Evolutionary conservation across 768 basidiomycete genomes (phyloP).

Genomic region (Lentinus brumalis): DNA sequence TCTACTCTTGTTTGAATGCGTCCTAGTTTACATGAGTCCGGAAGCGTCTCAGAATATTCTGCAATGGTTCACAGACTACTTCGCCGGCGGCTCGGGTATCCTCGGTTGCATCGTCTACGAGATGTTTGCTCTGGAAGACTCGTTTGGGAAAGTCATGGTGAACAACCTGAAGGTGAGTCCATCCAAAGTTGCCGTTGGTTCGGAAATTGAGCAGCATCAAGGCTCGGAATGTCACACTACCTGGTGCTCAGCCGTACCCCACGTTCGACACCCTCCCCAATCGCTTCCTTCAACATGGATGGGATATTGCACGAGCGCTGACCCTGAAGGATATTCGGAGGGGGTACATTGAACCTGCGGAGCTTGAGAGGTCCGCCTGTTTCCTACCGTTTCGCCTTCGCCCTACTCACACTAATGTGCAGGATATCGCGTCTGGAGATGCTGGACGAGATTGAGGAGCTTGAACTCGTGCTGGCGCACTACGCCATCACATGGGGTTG

Average conservation of each 20-base stretch:
- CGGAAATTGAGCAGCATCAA: conserved; percentile 30
- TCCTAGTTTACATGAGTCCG: conserved; percentile 84
- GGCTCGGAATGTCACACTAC: conserved; percentile 73
- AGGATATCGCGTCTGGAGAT: conserved; percentile 83
- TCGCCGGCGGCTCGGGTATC: conserved; percentile 34
- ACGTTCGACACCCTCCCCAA: conserved; percentile 54
- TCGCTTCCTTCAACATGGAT: conserved; percentile 63
- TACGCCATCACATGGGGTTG: conserved; percentile 88
- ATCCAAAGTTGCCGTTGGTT: too few relatives aligned
- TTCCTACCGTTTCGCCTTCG: too few relatives aligned
- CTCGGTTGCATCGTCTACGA: conserved; percentile 80
- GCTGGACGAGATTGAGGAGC: conserved; percentile 93
- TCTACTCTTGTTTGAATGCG: conserved; percentile 89
- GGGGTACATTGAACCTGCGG: conserved; percentile 46
- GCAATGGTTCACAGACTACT: conserved; percentile 70
- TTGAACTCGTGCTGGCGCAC: conserved; percentile 86
- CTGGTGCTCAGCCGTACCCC: conserved; percentile 67
- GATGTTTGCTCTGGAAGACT: conserved; percentile 87
- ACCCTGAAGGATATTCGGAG: conserved; percentile 72
- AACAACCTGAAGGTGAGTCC: conserved; percentile 74
- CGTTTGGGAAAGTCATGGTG: conserved; percentile 93
- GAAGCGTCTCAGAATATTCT: conserved; percentile 59
- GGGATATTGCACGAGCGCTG: conserved; percentile 54
- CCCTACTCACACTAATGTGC: background rate
- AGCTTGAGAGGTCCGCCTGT: conserved; percentile 57